Evolutionary conservation across 352 stramenopile genomes (phyloP).

Genomic region (Pythium rhizo-oryzae): DNA sequence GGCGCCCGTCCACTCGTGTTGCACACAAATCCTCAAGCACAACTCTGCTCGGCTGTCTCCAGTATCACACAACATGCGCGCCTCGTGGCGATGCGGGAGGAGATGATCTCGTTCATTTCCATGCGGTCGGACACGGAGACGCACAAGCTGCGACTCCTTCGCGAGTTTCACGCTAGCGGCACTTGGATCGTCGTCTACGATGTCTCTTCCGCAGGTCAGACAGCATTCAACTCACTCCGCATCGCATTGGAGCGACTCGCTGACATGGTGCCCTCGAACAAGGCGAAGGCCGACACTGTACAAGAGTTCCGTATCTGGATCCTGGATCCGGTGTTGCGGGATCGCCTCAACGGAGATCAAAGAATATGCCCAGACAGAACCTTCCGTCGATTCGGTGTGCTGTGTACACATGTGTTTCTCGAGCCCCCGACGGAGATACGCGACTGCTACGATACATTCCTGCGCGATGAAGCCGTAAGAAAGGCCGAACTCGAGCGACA

Average conservation of each 20-base stretch:
- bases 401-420: constrained; percentile 11
- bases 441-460: constrained; percentile 10
- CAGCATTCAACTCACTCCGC: constrained; percentile 5
- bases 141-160: not conserved
- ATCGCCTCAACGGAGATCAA: not conserved
- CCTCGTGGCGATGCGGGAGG: constrained; percentile 18
- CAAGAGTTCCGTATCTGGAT: constrained; percentile 24
- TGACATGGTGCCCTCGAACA: constrained; percentile 3
- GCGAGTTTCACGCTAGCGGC: constrained; percentile 6
- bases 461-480: constrained; percentile 2
- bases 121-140: constrained; percentile 6
- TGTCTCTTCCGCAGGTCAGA: not conserved
- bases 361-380: not conserved
- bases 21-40: constrained; percentile 4
- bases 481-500: constrained; percentile 14
- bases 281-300: not conserved
- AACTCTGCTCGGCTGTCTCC: constrained; percentile 13
- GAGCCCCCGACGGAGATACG: constrained; percentile 5
- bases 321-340: not conserved
- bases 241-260: constrained; percentile 10
- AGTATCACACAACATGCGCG: constrained; percentile 10
- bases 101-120: constrained; percentile 17
- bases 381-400: not conserved
- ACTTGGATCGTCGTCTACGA: constrained; percentile 23
- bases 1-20: not conserved